These are phyloP conservation scores for Penicillium verhagenii DNA, from an alignment of 495 filamentous ascomycete species.

Conservation along the genomic window DNA sequence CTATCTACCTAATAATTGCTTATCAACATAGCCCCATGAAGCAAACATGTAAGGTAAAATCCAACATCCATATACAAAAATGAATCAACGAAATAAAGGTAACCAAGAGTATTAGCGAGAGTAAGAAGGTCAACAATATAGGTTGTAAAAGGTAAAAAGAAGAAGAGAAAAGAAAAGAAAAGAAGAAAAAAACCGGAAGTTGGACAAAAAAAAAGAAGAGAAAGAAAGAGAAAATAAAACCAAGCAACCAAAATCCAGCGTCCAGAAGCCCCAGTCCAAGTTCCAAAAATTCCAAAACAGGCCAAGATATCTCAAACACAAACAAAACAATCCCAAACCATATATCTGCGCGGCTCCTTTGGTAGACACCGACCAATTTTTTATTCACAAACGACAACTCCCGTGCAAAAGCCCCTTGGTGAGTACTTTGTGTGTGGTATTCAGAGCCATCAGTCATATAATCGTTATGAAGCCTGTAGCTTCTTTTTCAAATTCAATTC, in stretches of 20 bases:
- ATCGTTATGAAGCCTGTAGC: constrained; percentile 19
- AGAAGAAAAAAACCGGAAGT: constrained; percentile 4
- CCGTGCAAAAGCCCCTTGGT: constrained; percentile 16
- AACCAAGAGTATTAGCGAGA: constrained; percentile 16
- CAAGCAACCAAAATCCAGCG: not conserved
- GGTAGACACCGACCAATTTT: constrained; percentile 17
- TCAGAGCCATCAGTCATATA: constrained; percentile 30
- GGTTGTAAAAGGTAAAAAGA: constrained; percentile 4
- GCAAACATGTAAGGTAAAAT: not conserved
- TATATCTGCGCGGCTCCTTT: constrained; percentile 14
- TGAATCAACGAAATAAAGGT: not conserved
- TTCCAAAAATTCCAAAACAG: constrained; percentile 4
- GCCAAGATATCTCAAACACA: constrained; percentile 13
- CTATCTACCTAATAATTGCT: constrained; percentile 12
- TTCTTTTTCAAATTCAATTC: constrained; percentile 5
- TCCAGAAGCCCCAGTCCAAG: no score
- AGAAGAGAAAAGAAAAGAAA: no score
- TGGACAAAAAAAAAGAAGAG: constrained; percentile 6
- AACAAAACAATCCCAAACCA: constrained; percentile 4
- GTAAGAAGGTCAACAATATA: constrained; percentile 15
- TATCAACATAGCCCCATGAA: constrained; percentile 20
- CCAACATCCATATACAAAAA: constrained; percentile 20
- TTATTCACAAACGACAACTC: constrained; percentile 25
- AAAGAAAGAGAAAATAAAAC: no score
- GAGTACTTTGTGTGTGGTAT: constrained; percentile 17